Evolutionary conservation across 1,284 basidiomycete genomes (phyloP).

Genomic region (Melampsora americana): DNA sequence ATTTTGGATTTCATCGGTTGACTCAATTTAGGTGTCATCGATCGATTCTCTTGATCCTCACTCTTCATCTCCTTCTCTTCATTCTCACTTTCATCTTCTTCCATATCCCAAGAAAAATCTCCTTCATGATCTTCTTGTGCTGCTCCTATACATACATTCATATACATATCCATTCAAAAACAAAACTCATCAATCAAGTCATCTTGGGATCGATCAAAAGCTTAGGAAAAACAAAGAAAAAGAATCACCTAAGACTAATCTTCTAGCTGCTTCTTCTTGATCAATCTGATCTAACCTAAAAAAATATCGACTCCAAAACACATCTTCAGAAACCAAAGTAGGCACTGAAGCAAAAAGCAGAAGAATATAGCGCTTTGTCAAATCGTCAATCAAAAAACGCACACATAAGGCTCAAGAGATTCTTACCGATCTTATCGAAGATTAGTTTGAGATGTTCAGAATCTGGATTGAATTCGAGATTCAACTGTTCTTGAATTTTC

Average conservation of each 20-base stretch:
- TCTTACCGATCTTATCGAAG: constrained; percentile 20
- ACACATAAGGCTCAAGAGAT: neutral
- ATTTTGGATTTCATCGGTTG: too few relatives aligned
- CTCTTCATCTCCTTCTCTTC: too few relatives aligned
- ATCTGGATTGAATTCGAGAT: constrained; percentile 2
- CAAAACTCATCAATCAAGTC: too few relatives aligned
- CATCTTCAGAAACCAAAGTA: constrained; percentile 5
- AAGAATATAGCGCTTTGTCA: too few relatives aligned
- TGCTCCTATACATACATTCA: too few relatives aligned
- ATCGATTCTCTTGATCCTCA: too few relatives aligned
- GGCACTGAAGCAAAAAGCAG: constrained; percentile 3
- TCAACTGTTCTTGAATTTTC: constrained; percentile 6
- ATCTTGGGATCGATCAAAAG: too few relatives aligned
- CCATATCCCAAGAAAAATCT: constrained; percentile 40
- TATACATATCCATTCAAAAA: too few relatives aligned
- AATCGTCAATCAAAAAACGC: neutral
- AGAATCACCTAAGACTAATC: constrained; percentile 23
- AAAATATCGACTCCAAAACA: constrained; percentile 32
- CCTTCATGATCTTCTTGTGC: constrained; percentile 26
- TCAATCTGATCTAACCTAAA: constrained; percentile 20
- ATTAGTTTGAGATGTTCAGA: neutral
- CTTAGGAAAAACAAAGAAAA: too few relatives aligned
- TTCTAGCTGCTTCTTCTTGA: constrained; percentile 40
- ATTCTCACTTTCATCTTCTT: too few relatives aligned
- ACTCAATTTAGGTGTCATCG: too few relatives aligned